Percentiles rank a stretch among this genome's conserved stretches.
Conservation (phyloP, 176 grass and related monocot genomes). For the Oropetium thomaeum region DNA sequence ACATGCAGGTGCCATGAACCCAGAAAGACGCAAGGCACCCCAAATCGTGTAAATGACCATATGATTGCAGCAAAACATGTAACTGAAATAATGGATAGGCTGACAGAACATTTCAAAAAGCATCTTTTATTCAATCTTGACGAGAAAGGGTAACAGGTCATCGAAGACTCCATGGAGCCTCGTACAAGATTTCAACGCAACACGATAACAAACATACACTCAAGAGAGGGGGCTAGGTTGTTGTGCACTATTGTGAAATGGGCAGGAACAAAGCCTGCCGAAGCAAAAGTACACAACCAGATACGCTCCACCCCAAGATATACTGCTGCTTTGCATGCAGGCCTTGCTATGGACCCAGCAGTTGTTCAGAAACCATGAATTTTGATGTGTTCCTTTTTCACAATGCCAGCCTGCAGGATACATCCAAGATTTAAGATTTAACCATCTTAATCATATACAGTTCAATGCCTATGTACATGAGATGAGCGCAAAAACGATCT, state of each 20-base stretch:
- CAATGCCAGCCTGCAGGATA: conserved; percentile 70
- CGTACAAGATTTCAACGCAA: conserved; percentile 30
- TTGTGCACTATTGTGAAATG: conserved; percentile 11
- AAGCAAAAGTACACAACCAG: conserved; percentile 34
- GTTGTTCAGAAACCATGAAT: conserved; percentile 98
- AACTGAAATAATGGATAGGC: no score
- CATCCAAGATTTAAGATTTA: background rate
- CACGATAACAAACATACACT: conserved; percentile 39
- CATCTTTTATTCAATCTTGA: conserved; percentile 48
- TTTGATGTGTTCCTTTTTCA: conserved; percentile 99
- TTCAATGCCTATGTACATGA: background rate
- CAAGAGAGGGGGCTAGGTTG: conserved; percentile 37
- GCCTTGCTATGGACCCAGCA: conserved; percentile 16
- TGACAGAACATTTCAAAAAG: background rate
- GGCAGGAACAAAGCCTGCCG: conserved; percentile 21
- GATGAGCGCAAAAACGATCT: background rate
- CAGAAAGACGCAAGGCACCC: background rate
- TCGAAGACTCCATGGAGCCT: conserved; percentile 39
- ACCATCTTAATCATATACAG: background rate
- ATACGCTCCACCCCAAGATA: conserved; percentile 35
- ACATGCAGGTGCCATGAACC: background rate
- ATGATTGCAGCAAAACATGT: background rate
- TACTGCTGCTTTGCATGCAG: conserved; percentile 39
- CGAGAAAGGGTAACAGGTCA: conserved; percentile 47
- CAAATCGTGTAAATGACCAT: background rate